Evolutionary conservation across 2,329 filamentous ascomycete genomes (phyloP).

Genomic region (Cylindrodendrum hubeiense): DNA sequence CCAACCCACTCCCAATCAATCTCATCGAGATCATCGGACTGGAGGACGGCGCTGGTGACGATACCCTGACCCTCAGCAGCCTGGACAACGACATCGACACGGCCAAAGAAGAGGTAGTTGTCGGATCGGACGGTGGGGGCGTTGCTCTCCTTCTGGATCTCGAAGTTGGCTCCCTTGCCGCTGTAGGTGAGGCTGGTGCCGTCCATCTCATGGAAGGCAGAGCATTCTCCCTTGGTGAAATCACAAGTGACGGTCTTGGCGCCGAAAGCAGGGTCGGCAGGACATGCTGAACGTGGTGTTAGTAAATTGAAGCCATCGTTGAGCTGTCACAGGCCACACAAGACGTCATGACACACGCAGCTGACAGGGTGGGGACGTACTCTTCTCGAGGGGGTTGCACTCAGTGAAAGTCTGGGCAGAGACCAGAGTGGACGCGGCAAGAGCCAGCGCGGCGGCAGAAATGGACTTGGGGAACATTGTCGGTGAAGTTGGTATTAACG

Average conservation of each 20-base stretch:
- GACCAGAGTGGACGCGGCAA: constrained; percentile 63
- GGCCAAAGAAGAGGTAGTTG: constrained; percentile 98
- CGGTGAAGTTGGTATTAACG: constrained; percentile 16
- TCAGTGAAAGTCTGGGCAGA: constrained; percentile 68
- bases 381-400: constrained; percentile 67
- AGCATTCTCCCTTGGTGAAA: constrained; percentile 80
- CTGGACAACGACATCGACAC: constrained; percentile 82
- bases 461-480: constrained; percentile 60
- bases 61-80: constrained; percentile 86
- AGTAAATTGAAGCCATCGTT: background rate
- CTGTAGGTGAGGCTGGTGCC: constrained; percentile 64
- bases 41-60: constrained; percentile 89
- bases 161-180: constrained; percentile 66
- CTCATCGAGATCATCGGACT: constrained; percentile 87
- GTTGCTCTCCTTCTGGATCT: constrained; percentile 76
- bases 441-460: constrained; percentile 59
- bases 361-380: constrained; percentile 44
- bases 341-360: background rate
- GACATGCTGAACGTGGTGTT: constrained; percentile 66
- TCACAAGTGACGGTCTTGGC: constrained; percentile 70
- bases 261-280: constrained; percentile 82
- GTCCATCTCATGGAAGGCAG: constrained; percentile 60
- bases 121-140: constrained; percentile 79
- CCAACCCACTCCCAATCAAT: constrained; percentile 98
- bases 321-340: background rate